Percentiles rank a stretch among this genome's conserved stretches.
phyloP scores from a whole-genome alignment of 1,139 yeast genomes.

The Suhomyces terraborum region DNA sequence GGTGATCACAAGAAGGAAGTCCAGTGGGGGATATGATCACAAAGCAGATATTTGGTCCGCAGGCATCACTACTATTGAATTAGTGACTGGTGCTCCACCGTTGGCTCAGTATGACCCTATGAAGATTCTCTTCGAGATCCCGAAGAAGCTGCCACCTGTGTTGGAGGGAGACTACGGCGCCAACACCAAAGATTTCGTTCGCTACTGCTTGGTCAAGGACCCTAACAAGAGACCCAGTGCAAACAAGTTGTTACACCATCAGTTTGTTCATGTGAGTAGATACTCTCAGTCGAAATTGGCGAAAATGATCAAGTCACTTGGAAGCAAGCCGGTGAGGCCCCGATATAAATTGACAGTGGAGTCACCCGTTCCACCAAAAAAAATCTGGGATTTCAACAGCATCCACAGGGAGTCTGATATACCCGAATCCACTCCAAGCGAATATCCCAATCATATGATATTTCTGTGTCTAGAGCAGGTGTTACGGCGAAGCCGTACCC shows the following conservation, averaged over 20 bases:
- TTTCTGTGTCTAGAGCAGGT: slow-evolving; percentile 46
- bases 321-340: slow-evolving; percentile 10
- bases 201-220: slow-evolving; percentile 58
- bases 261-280: slow-evolving; percentile 37
- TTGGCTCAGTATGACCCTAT: slow-evolving; percentile 68
- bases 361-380: neutral
- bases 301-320: slow-evolving; percentile 12
- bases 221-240: slow-evolving; percentile 57
- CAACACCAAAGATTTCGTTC: slow-evolving; percentile 60
- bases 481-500: slow-evolving; percentile 49
- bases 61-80: slow-evolving; percentile 79
- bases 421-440: neutral
- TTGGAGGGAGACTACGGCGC: slow-evolving; percentile 48
- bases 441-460: slow-evolving; percentile 21
- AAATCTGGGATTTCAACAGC: slow-evolving; percentile 8
- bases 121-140: slow-evolving; percentile 73
- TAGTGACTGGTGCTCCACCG: slow-evolving; percentile 75
- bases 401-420: neutral
- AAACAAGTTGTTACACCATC: slow-evolving; percentile 43
- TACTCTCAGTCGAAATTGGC: slow-evolving; percentile 12
- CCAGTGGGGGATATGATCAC: slow-evolving; percentile 76
- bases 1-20: slow-evolving; percentile 54
- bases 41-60: slow-evolving; percentile 89
- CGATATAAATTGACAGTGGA: slow-evolving; percentile 10
- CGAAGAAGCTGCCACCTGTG: slow-evolving; percentile 66